Percentiles rank a stretch among this genome's conserved stretches.
phyloP scores from a whole-genome alignment of 306 rosid genomes.

The Begonia masoniana region DNA sequence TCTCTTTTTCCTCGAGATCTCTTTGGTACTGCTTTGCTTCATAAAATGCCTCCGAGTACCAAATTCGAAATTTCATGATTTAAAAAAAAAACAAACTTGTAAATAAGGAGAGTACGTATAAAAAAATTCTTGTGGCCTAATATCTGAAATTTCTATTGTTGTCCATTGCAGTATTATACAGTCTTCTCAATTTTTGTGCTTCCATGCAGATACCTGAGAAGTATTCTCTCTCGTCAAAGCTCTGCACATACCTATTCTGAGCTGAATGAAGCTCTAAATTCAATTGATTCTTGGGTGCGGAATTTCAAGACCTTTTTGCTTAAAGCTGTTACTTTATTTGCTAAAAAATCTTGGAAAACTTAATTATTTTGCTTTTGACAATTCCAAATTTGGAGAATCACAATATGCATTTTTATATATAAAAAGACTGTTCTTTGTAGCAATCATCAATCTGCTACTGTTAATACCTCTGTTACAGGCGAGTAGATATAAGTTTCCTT shows the following conservation, averaged over 20 bases:
- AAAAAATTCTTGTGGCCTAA: too few species aligned
- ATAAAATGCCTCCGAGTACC: neutral
- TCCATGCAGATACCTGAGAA: constrained; percentile 44
- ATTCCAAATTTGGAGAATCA: neutral
- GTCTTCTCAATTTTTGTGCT: constrained; percentile 11
- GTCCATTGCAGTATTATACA: constrained; percentile 5
- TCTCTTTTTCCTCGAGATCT: constrained; percentile 1
- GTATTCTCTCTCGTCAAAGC: constrained; percentile 43
- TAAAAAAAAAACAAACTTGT: neutral
- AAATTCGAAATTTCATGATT: neutral
- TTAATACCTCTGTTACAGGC: constrained; percentile 30
- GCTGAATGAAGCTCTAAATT: constrained; percentile 45
- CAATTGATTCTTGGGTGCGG: constrained; percentile 66
- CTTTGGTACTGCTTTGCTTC: neutral
- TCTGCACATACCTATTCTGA: constrained; percentile 40
- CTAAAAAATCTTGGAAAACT: neutral
- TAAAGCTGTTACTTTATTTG: neutral
- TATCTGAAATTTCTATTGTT: neutral
- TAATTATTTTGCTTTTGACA: neutral
- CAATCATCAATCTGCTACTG: constrained; percentile 17
- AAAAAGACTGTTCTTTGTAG: constrained; percentile 9
- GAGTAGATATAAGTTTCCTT: constrained; percentile 46
- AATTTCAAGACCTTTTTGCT: constrained; percentile 9
- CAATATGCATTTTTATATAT: neutral
- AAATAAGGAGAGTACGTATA: constrained; percentile 1